Percentiles rank a stretch among this genome's conserved stretches.
These are phyloP conservation scores for Saccharomyces hybrid DNA, from an alignment of 1,139 yeast species.

Conservation along the genomic window DNA sequence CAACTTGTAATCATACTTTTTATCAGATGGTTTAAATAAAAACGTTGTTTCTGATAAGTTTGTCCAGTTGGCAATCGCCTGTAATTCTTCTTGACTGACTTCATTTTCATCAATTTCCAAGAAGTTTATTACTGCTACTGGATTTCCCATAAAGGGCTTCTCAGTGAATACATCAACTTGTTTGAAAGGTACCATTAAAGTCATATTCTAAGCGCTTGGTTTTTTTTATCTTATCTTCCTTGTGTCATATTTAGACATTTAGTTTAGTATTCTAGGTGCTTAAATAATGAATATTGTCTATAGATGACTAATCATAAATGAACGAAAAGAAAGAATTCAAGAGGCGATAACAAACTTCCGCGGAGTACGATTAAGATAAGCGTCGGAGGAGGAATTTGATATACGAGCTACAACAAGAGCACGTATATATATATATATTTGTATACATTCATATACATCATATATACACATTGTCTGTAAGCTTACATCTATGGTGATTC, in stretches of 20 bases:
- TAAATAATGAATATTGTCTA: neutral
- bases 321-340: neutral
- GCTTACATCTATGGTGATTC: too few relatives aligned
- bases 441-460: slow-evolving; percentile 6
- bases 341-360: neutral
- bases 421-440: neutral
- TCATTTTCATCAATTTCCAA: slow-evolving; percentile 14
- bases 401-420: neutral
- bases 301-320: neutral
- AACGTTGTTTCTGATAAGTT: slow-evolving; percentile 52
- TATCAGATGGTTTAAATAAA: slow-evolving; percentile 34
- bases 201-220: slow-evolving; percentile 7
- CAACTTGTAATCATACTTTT: slow-evolving; percentile 38
- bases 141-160: slow-evolving; percentile 42
- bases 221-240: too few relatives aligned
- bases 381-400: neutral
- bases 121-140: slow-evolving; percentile 42
- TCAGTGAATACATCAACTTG: slow-evolving; percentile 47
- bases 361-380: neutral
- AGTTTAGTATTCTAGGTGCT: neutral
- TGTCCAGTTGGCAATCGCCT: slow-evolving; percentile 46
- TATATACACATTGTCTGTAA: too few relatives aligned
- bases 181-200: slow-evolving; percentile 30
- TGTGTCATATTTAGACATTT: neutral
- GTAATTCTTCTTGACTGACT: slow-evolving; percentile 35